A percentile compares a stretch with the other conserved stretches of the same genome.
Conservation (phyloP, 192 early-diverging fungal species). For the Coemansia reversa region DNA sequence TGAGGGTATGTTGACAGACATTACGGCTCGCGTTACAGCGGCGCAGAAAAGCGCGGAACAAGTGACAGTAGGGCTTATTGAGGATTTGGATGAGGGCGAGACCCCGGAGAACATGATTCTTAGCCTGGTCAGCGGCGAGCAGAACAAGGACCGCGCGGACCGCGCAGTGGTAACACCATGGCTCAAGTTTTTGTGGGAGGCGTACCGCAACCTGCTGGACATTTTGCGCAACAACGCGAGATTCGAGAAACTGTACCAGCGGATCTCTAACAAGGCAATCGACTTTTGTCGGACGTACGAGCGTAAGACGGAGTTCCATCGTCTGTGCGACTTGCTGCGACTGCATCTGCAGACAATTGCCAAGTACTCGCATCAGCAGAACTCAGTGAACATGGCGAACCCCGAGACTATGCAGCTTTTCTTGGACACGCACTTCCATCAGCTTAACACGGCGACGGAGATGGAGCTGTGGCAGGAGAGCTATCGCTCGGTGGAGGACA, state of each 20-base stretch:
- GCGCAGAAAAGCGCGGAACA: slow-evolving; percentile 92
- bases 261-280: slow-evolving; percentile 88
- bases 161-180: slow-evolving; percentile 98
- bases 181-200: slow-evolving; percentile 99
- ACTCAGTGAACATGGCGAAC: slow-evolving; percentile 92
- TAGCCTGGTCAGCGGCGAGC: slow-evolving; percentile 91
- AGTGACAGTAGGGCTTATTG: slow-evolving; percentile 78
- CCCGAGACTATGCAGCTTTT: slow-evolving; percentile 96
- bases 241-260: slow-evolving; percentile 93
- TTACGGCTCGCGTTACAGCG: slow-evolving; percentile 83
- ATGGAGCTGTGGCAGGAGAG: slow-evolving; percentile 99
- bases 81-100: slow-evolving; percentile 95
- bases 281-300: slow-evolving; percentile 92
- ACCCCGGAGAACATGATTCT: slow-evolving; percentile 96
- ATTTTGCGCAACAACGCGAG: slow-evolving; percentile 95
- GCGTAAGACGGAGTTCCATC: slow-evolving; percentile 98
- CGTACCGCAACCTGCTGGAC: slow-evolving; percentile 96
- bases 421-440: slow-evolving; percentile 93
- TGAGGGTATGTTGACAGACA: slow-evolving; percentile 78
- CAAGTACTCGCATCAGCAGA: slow-evolving; percentile 86
- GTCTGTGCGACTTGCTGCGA: slow-evolving; percentile 95
- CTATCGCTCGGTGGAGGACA: slow-evolving; percentile 96
- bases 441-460: slow-evolving; percentile 93
- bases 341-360: slow-evolving; percentile 88
- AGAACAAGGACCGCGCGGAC: slow-evolving; percentile 94